phyloP scores from a whole-genome alignment of 331 rosid genomes.

The Acacia concinna region DNA sequence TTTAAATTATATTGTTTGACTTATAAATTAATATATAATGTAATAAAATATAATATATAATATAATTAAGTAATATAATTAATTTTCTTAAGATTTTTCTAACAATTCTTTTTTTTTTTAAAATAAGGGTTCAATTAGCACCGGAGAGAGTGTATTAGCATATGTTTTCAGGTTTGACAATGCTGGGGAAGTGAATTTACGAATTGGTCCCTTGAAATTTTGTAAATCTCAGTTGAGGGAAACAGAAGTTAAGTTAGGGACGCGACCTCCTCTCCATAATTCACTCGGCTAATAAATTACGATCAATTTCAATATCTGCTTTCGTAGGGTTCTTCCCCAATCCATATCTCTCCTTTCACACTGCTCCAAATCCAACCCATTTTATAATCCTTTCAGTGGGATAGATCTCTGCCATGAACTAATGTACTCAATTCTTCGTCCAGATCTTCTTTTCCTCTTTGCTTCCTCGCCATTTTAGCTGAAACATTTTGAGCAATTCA shows the following conservation, averaged over 20 bases:
- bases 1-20: too few relatives aligned
- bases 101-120: too few relatives aligned
- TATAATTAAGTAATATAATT: too few relatives aligned
- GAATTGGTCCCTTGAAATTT: not conserved
- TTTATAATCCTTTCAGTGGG: slow-evolving; percentile 17
- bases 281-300: slow-evolving; percentile 30
- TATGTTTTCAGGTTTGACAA: not conserved
- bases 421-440: slow-evolving; percentile 34
- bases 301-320: slow-evolving; percentile 53
- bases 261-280: slow-evolving; percentile 20
- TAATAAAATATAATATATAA: too few relatives aligned
- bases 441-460: slow-evolving; percentile 42
- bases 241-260: not conserved
- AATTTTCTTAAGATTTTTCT: too few relatives aligned
- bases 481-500: slow-evolving; percentile 31
- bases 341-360: not conserved
- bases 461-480: slow-evolving; percentile 27
- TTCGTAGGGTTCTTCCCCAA: slow-evolving; percentile 60
- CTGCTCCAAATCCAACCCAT: slow-evolving; percentile 37
- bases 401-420: slow-evolving; percentile 28
- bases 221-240: not conserved
- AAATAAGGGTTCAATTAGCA: too few relatives aligned
- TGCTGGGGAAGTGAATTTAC: not conserved
- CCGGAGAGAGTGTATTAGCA: too few relatives aligned
- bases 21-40: too few relatives aligned